Percentiles rank a stretch among this genome's conserved stretches.
Conservation (phyloP, 805 yeast genomes). For the Pachysolen tannophilus region DNA sequence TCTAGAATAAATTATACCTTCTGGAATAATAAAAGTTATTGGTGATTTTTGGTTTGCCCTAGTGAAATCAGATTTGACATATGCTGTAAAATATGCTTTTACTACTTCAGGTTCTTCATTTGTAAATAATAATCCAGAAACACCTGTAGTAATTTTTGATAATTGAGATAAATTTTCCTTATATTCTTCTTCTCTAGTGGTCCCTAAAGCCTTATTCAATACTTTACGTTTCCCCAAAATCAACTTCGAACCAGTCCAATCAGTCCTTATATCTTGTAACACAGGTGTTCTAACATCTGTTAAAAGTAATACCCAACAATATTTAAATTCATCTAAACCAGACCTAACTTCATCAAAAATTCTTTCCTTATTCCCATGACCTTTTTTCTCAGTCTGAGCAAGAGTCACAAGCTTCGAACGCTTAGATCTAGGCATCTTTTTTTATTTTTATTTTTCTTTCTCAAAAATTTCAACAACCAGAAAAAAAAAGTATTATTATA, state of each 20-base stretch:
- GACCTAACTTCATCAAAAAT: slow-evolving; percentile 86
- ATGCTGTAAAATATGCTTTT: slow-evolving; percentile 75
- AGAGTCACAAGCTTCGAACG: slow-evolving; percentile 94
- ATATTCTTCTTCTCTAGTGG: slow-evolving; percentile 82
- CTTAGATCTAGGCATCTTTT: slow-evolving; percentile 87
- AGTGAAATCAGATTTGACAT: slow-evolving; percentile 73
- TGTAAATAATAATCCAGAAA: slow-evolving; percentile 83
- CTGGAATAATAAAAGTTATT: slow-evolving; percentile 77
- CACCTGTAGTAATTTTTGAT: slow-evolving; percentile 58
- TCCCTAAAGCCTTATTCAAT: slow-evolving; percentile 87
- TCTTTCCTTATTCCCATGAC: slow-evolving; percentile 84
- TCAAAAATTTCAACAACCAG: too few species aligned
- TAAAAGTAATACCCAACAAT: slow-evolving; percentile 77
- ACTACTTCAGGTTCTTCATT: slow-evolving; percentile 86
- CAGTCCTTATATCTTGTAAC: slow-evolving; percentile 83
- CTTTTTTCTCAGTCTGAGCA: slow-evolving; percentile 95
- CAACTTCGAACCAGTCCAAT: slow-evolving; percentile 87
- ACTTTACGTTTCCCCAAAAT: slow-evolving; percentile 91
- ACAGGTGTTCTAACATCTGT: slow-evolving; percentile 96
- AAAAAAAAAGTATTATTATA: too few species aligned
- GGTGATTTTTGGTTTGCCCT: slow-evolving; percentile 87
- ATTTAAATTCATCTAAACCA: slow-evolving; percentile 68
- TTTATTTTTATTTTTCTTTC: too few species aligned
- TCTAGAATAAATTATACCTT: slow-evolving; percentile 85
- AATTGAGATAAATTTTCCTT: slow-evolving; percentile 73